Evolutionary conservation across 208 protist species (phyloP).

Genomic region (Zelonia costaricensis): DNA sequence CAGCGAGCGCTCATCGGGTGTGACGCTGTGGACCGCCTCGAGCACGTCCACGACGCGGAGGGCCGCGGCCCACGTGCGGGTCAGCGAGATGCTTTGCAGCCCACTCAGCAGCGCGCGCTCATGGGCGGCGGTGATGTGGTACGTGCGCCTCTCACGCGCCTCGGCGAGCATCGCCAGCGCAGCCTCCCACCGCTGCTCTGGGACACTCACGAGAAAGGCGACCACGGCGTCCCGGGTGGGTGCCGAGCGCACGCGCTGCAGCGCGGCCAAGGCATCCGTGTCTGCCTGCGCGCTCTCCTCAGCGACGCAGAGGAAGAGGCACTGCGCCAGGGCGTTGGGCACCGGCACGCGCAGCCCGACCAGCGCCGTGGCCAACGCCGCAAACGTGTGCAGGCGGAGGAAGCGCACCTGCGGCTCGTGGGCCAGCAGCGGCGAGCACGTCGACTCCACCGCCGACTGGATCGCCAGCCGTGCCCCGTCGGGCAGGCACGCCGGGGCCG

Average conservation of each 20-base stretch:
- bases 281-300: too few species aligned
- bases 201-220: conserved; percentile 20
- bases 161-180: conserved; percentile 44
- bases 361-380: conserved; percentile 27
- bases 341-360: conserved; percentile 19
- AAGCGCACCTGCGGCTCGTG: conserved; percentile 71
- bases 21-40: conserved; percentile 23
- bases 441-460: conserved; percentile 43
- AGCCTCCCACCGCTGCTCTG: conserved; percentile 39
- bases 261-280: not conserved
- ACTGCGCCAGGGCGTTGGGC: conserved; percentile 73
- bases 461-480: conserved; percentile 30
- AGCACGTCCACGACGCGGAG: conserved; percentile 41
- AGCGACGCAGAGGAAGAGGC: conserved; percentile 66
- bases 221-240: conserved; percentile 1
- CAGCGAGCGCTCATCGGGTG: conserved; percentile 52
- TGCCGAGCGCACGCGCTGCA: not conserved
- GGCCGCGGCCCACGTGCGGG: conserved; percentile 51
- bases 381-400: conserved; percentile 49
- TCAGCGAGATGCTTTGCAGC: conserved; percentile 68
- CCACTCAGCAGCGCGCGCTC: conserved; percentile 59
- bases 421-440: conserved; percentile 51
- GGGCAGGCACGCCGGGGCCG: not conserved
- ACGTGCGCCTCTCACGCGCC: conserved; percentile 19
- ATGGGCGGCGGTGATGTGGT: conserved; percentile 58